Conservation (phyloP, 1,139 yeast species). For the Kluyveromyces marxianus region DNA sequence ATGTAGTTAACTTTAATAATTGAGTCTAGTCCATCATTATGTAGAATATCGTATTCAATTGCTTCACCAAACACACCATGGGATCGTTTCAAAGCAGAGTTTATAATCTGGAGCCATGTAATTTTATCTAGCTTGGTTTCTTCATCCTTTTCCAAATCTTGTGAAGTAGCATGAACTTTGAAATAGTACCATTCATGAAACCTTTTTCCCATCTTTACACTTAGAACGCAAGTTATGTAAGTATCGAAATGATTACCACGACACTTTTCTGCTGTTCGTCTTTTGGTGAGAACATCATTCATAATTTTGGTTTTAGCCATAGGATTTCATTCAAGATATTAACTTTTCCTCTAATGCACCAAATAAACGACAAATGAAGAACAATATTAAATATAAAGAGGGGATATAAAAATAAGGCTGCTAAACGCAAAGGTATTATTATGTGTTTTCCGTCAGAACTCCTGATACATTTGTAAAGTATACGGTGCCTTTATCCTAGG, state of each 20-base stretch:
- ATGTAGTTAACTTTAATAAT: slow-evolving; percentile 23
- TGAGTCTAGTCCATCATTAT: slow-evolving; percentile 20
- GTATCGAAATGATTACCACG: not conserved
- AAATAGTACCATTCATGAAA: slow-evolving; percentile 24
- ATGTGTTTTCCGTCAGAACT: no score
- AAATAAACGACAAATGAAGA: no score
- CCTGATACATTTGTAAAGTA: no score
- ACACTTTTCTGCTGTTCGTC: no score
- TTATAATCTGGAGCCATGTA: slow-evolving; percentile 34
- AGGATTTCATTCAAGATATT: not conserved
- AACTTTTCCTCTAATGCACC: no score
- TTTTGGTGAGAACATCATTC: no score
- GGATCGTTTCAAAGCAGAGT: slow-evolving; percentile 28
- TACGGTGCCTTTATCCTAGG: no score
- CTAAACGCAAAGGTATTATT: no score
- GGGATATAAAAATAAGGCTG: no score
- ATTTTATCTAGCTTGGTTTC: slow-evolving; percentile 26
- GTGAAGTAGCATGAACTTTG: slow-evolving; percentile 20
- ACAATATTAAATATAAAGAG: no score
- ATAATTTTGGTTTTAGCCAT: not conserved
- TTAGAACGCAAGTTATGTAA: not conserved
- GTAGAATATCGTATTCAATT: slow-evolving; percentile 28
- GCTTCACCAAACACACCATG: slow-evolving; percentile 37
- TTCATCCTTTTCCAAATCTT: slow-evolving; percentile 14
- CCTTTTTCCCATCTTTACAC: not conserved